These are phyloP conservation scores for Dothideomycetes sp. DNA, from an alignment of 2,329 filamentous ascomycete species.

Conservation along the genomic window DNA sequence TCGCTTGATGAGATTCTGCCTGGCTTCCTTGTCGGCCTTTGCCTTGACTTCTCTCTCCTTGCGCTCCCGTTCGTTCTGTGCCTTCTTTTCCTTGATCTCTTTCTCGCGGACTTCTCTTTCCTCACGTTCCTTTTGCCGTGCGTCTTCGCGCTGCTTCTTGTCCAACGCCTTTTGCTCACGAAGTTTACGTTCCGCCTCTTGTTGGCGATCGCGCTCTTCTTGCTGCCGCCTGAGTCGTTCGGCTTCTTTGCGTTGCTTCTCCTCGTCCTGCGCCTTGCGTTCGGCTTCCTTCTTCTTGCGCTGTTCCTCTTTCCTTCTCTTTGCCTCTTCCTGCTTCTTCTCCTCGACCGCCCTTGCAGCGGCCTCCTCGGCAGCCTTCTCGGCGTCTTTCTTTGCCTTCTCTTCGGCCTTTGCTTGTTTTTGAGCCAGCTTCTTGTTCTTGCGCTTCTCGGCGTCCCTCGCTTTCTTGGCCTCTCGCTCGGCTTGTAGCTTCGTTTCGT, in stretches of 20 bases:
- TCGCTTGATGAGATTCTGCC: conserved; percentile 40
- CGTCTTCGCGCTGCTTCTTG: conserved; percentile 63
- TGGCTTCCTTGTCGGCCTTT: conserved; percentile 34
- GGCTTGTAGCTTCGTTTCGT: conserved; percentile 67
- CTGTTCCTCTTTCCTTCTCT: conserved; percentile 77
- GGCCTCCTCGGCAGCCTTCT: conserved; percentile 80
- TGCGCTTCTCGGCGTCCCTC: conserved; percentile 88
- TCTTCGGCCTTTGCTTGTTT: conserved; percentile 87
- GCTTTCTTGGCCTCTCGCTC: conserved; percentile 87
- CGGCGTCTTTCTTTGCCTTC: conserved; percentile 75
- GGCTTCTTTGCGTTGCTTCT: conserved; percentile 72
- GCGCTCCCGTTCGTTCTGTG: conserved; percentile 47
- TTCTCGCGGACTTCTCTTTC: conserved; percentile 56
- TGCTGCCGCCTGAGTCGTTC: conserved; percentile 70
- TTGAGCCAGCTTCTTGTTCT: conserved; percentile 84
- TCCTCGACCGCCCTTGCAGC: conserved; percentile 66
- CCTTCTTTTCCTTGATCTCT: conserved; percentile 61
- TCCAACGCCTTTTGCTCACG: conserved; percentile 71
- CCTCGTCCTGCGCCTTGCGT: conserved; percentile 83
- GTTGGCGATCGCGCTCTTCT: conserved; percentile 78
- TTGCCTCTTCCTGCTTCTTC: conserved; percentile 70
- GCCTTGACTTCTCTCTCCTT: conserved; percentile 52
- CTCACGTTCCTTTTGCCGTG: conserved; percentile 69
- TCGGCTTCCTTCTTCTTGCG: conserved; percentile 84
- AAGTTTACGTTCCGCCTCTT: conserved; percentile 74